Evolutionary conservation across 192 early-diverging fungal species (phyloP).

Genomic region (Phlyctochytrium planicorne): DNA sequence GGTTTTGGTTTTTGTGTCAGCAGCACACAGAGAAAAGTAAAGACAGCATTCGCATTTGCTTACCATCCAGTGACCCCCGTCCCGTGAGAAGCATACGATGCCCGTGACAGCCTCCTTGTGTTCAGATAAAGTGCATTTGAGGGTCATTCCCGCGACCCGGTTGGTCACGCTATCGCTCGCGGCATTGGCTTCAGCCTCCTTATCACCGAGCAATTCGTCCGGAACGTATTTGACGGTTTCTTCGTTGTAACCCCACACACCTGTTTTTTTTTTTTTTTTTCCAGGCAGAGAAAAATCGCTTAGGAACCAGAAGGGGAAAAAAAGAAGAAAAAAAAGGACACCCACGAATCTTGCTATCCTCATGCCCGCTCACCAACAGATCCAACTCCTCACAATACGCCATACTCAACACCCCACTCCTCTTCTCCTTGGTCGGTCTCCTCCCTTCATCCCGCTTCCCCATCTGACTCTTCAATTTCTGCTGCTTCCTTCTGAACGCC

Average conservation of each 20-base stretch:
- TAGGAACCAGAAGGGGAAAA: too few relatives aligned
- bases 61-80: conserved; percentile 54
- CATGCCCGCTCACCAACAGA: conserved; percentile 51
- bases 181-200: conserved; percentile 18
- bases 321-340: conserved; percentile 1
- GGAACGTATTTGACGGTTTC: conserved; percentile 45
- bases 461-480: conserved; percentile 5
- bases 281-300: not conserved
- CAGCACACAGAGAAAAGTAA: too few relatives aligned
- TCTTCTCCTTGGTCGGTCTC: not conserved
- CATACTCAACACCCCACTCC: conserved; percentile 43
- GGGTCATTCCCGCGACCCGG: conserved; percentile 55
- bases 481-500: conserved; percentile 27
- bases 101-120: conserved; percentile 56
- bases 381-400: conserved; percentile 60
- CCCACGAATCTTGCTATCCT: conserved; percentile 53
- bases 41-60: not conserved
- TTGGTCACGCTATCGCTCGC: conserved; percentile 47
- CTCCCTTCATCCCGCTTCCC: not conserved
- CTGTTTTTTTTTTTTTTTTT: conserved; percentile 24
- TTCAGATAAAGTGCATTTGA: conserved; percentile 47
- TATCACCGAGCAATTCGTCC: conserved; percentile 30
- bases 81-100: conserved; percentile 40
- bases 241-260: conserved; percentile 60
- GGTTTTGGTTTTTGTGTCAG: too few relatives aligned